Percentiles rank a stretch among this genome's conserved stretches.
Conservation (phyloP, 441 rosid species). For the Adansonia gregorii region DNA sequence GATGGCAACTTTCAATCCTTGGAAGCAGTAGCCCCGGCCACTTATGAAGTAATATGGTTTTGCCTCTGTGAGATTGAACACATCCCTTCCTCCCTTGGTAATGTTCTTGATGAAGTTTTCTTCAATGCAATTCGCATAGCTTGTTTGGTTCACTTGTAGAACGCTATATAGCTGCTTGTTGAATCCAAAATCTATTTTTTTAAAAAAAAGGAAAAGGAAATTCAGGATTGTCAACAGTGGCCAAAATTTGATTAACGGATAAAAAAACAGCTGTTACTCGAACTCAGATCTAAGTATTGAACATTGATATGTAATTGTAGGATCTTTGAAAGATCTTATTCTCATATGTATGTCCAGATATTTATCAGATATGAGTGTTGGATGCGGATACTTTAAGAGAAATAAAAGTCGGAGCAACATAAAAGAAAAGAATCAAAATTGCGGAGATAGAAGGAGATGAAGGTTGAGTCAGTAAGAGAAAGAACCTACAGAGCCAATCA, state of each 20-base stretch:
- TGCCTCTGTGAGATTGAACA: conserved; percentile 48
- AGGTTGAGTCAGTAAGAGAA: no score
- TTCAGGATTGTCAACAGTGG: background rate
- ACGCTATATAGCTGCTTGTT: conserved; percentile 44
- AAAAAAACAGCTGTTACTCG: no score
- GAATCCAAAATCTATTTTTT: conserved; percentile 42
- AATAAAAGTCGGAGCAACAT: no score
- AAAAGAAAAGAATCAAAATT: no score
- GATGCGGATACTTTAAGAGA: no score
- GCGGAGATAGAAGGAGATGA: background rate
- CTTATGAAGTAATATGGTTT: conserved; percentile 51
- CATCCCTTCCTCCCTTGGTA: conserved; percentile 56
- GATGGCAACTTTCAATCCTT: conserved; percentile 49
- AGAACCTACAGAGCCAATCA: conserved; percentile 47
- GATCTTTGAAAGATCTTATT: no score
- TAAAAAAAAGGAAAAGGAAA: background rate
- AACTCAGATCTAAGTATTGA: no score
- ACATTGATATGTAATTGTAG: no score
- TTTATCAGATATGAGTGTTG: no score
- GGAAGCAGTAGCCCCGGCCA: conserved; percentile 41
- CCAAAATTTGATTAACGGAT: no score
- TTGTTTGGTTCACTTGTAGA: conserved; percentile 49
- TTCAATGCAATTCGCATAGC: conserved; percentile 41
- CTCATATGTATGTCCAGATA: no score
- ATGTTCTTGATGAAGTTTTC: conserved; percentile 42